A percentile compares a stretch with the other conserved stretches of the same genome.
phyloP scores from a whole-genome alignment of 169 alveolate genomes.

The Plasmodium malariae region DNA sequence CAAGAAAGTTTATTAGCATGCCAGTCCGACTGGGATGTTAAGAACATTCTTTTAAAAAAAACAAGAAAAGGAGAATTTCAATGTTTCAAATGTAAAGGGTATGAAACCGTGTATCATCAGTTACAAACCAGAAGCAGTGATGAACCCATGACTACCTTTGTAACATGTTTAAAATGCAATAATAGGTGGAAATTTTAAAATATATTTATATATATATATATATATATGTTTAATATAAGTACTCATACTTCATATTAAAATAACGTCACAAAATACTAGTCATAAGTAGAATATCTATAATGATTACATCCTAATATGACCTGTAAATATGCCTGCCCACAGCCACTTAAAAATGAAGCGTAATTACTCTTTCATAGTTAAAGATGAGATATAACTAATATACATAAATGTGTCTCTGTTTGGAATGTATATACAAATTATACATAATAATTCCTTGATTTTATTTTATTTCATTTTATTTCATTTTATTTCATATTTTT shows the following conservation, averaged over 20 bases:
- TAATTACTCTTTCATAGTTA: no score
- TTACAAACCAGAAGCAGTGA: constrained; percentile 98
- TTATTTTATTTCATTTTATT: no score
- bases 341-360: no score
- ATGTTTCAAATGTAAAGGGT: constrained; percentile 94
- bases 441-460: background rate
- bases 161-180: constrained; percentile 95
- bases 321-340: no score
- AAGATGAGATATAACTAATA: no score
- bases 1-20: constrained; percentile 91
- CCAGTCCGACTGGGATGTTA: constrained; percentile 96
- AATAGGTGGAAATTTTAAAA: constrained; percentile 94
- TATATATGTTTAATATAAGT: no score
- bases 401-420: no score
- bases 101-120: constrained; percentile 93
- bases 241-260: no score
- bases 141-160: constrained; percentile 99
- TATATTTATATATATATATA: no score
- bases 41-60: constrained; percentile 84
- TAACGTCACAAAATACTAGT: no score
- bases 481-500: background rate
- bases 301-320: no score
- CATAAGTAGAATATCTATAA: no score
- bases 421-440: background rate
- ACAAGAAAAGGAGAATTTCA: constrained; percentile 93